Percentiles rank a stretch among this genome's conserved stretches.
These are phyloP conservation scores for Pichia sp. DNA, from an alignment of 1,139 yeast species.

Conservation along the genomic window DNA sequence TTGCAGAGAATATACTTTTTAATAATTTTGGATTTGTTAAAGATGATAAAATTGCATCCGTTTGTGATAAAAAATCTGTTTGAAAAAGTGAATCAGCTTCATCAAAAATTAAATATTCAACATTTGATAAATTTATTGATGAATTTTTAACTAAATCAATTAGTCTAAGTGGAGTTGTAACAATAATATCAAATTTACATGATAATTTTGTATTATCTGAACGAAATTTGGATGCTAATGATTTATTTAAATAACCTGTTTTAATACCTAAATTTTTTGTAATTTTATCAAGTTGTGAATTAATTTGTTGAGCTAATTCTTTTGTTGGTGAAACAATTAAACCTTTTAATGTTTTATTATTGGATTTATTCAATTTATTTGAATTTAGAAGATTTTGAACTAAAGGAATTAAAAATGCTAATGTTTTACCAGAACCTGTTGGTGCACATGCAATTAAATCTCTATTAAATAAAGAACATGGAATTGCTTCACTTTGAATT, in stretches of 20 bases:
- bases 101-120: slow-evolving; percentile 76
- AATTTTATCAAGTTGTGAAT: slow-evolving; percentile 57
- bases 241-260: slow-evolving; percentile 66
- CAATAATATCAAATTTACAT: slow-evolving; percentile 69
- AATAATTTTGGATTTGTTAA: slow-evolving; percentile 51
- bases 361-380: slow-evolving; percentile 12
- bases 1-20: slow-evolving; percentile 88
- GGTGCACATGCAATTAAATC: slow-evolving; percentile 63
- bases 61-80: slow-evolving; percentile 83
- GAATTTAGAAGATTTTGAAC: slow-evolving; percentile 45
- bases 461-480: slow-evolving; percentile 26
- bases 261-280: slow-evolving; percentile 51
- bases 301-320: slow-evolving; percentile 83
- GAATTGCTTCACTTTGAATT: slow-evolving; percentile 68
- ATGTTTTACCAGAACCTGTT: slow-evolving; percentile 96
- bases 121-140: slow-evolving; percentile 51
- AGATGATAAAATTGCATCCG: slow-evolving; percentile 72
- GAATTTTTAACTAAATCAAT: slow-evolving; percentile 69
- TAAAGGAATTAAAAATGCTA: slow-evolving; percentile 82
- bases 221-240: slow-evolving; percentile 63
- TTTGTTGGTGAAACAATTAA: slow-evolving; percentile 87
- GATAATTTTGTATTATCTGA: slow-evolving; percentile 41
- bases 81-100: slow-evolving; percentile 96
- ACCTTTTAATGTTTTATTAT: slow-evolving; percentile 55
- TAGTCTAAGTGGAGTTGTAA: slow-evolving; percentile 83